Conservation (phyloP, 805 yeast genomes). For the Wickerhamiella spandovensis region DNA sequence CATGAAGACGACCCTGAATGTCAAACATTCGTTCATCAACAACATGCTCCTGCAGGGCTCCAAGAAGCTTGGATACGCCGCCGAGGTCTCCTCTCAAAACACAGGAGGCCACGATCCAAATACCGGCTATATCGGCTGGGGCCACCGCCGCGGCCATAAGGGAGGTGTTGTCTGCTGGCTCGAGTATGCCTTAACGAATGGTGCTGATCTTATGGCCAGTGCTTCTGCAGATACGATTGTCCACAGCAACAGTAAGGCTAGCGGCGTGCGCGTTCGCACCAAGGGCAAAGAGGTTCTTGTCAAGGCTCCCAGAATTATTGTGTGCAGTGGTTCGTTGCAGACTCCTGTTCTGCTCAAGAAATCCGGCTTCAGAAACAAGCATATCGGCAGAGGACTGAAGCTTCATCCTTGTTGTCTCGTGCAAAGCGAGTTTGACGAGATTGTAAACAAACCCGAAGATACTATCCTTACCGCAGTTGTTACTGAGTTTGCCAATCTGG, state of each 20-base stretch:
- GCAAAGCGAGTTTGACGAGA: slow-evolving; percentile 31
- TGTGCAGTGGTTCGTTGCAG: slow-evolving; percentile 35
- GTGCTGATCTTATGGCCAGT: slow-evolving; percentile 34
- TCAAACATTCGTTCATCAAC: slow-evolving; percentile 35
- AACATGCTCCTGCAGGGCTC: slow-evolving; percentile 32
- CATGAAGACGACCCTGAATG: slow-evolving; percentile 35
- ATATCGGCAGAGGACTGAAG: slow-evolving; percentile 39
- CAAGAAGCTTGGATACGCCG: slow-evolving; percentile 32
- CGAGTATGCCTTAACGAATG: slow-evolving; percentile 32
- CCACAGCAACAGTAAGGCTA: slow-evolving; percentile 32
- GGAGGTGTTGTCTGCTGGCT: slow-evolving; percentile 42
- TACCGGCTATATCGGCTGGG: slow-evolving; percentile 37
- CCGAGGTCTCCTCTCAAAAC: slow-evolving; percentile 33
- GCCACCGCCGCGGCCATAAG: slow-evolving; percentile 38
- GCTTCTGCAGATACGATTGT: slow-evolving; percentile 30
- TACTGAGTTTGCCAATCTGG: slow-evolving; percentile 36
- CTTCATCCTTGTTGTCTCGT: slow-evolving; percentile 36
- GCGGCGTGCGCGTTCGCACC: slow-evolving; percentile 31
- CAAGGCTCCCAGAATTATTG: slow-evolving; percentile 33
- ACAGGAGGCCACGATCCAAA: slow-evolving; percentile 30
- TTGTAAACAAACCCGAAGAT: slow-evolving; percentile 28
- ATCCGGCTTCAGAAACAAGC: slow-evolving; percentile 36
- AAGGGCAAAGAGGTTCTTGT: slow-evolving; percentile 19
- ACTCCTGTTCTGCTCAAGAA: slow-evolving; percentile 36
- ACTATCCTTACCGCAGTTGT: slow-evolving; percentile 39